Evolutionary conservation across 805 yeast species (phyloP).

Genomic region (Lipomyces spencermartinsiae): DNA sequence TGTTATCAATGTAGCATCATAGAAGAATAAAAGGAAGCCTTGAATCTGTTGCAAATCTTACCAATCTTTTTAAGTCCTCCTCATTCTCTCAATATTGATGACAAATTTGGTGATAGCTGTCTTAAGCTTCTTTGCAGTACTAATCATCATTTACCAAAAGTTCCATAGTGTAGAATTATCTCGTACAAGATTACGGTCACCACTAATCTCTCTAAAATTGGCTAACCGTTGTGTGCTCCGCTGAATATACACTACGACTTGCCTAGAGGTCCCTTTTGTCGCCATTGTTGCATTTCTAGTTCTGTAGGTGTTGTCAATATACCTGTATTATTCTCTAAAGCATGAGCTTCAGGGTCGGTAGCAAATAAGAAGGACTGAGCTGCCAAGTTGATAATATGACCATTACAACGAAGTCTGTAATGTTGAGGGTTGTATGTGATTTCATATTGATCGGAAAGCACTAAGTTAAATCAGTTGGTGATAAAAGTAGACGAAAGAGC

Average conservation of each 20-base stretch:
- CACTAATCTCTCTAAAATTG: not conserved
- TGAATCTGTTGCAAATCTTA: not conserved
- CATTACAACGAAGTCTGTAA: not conserved
- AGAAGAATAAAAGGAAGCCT: not conserved
- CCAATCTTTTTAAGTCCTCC: not conserved
- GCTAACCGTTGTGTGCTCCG: not conserved
- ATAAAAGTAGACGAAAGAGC: too few species aligned
- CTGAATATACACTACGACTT: not conserved
- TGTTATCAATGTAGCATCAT: not conserved
- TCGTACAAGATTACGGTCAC: too few species aligned
- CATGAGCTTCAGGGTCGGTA: not conserved
- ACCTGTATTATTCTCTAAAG: too few species aligned
- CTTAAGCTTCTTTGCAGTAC: not conserved
- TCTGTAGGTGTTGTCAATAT: too few species aligned
- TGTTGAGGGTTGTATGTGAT: too few species aligned
- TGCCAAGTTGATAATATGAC: constrained; percentile 2
- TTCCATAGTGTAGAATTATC: constrained; percentile 1
- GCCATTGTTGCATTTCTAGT: too few species aligned
- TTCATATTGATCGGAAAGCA: too few species aligned
- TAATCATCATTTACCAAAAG: not conserved
- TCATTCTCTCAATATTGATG: too few species aligned
- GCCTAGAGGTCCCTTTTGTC: too few species aligned
- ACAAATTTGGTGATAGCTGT: not conserved
- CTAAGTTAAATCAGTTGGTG: too few species aligned
- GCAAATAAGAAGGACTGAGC: not conserved